Evolutionary conservation across 257 asterid genomes (phyloP).

Genomic region (Solanum acaule): DNA sequence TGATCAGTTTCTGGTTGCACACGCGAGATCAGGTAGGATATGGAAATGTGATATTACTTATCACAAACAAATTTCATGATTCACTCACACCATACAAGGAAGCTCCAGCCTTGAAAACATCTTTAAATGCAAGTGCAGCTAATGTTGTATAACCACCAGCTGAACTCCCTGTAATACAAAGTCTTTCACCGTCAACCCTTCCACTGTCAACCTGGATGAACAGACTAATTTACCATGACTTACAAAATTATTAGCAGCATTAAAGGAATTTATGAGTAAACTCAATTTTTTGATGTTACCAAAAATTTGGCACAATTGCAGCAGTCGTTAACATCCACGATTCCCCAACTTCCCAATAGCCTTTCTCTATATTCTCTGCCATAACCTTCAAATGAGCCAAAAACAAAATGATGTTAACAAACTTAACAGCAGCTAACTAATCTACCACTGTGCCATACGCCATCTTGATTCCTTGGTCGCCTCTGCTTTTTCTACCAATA

Average conservation of each 20-base stretch:
- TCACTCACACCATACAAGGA: constrained; percentile 91
- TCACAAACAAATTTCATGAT: background rate
- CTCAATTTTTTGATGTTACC: constrained; percentile 28
- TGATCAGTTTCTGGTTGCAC: background rate
- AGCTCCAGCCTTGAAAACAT: constrained; percentile 82
- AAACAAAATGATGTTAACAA: background rate
- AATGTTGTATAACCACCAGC: constrained; percentile 98
- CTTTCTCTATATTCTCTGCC: constrained; percentile 92
- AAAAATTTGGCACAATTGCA: constrained; percentile 89
- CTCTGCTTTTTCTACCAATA: background rate
- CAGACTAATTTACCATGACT: constrained; percentile 6
- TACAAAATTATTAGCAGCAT: background rate
- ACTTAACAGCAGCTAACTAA: background rate
- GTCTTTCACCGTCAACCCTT: constrained; percentile 72
- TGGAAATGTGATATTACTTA: background rate
- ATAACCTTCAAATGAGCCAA: constrained; percentile 50
- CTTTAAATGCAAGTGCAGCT: constrained; percentile 88
- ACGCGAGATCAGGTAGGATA: background rate
- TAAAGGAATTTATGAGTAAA: background rate
- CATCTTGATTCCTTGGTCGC: background rate
- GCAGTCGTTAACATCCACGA: constrained; percentile 90
- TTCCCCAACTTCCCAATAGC: constrained; percentile 80
- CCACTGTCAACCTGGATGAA: constrained; percentile 64
- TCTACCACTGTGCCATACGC: background rate
- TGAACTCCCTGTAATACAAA: constrained; percentile 94